These are phyloP conservation scores for Dissophora ornata DNA, from an alignment of 192 early-diverging fungal genomes.

Conservation along the genomic window DNA sequence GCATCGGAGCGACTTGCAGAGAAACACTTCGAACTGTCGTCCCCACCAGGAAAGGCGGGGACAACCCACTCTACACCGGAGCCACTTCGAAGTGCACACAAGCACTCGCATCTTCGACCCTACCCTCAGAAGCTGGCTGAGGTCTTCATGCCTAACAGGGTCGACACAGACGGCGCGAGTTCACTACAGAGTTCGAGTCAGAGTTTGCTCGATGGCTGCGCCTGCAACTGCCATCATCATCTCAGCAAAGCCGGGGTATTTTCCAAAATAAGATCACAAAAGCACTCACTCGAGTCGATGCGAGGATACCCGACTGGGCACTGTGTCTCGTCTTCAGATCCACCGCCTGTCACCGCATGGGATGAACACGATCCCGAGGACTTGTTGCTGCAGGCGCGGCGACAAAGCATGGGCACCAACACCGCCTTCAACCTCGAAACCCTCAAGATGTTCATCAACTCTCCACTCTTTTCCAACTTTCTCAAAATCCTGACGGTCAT, in stretches of 20 bases:
- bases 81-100: not conserved
- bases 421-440: constrained; percentile 27
- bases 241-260: not conserved
- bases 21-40: not conserved
- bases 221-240: constrained; percentile 15
- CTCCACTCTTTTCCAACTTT: constrained; percentile 38
- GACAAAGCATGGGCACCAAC: constrained; percentile 18
- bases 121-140: constrained; percentile 3
- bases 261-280: constrained; percentile 13
- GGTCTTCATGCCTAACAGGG: constrained; percentile 6
- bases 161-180: not conserved
- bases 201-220: not conserved
- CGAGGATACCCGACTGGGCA: constrained; percentile 35
- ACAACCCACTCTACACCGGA: not conserved
- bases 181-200: not conserved
- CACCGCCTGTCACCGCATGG: constrained; percentile 22
- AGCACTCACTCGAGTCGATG: constrained; percentile 6
- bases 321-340: constrained; percentile 21
- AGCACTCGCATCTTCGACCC: not conserved
- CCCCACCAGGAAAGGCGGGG: not conserved
- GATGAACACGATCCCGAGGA: constrained; percentile 13
- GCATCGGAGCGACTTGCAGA: constrained; percentile 7
- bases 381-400: not conserved
- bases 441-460: constrained; percentile 28
- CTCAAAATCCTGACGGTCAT: constrained; percentile 27